Percentiles rank a stretch among this genome's conserved stretches.
phyloP scores from a whole-genome alignment of 768 basidiomycete genomes.

The Boletus eberwhitei region DNA sequence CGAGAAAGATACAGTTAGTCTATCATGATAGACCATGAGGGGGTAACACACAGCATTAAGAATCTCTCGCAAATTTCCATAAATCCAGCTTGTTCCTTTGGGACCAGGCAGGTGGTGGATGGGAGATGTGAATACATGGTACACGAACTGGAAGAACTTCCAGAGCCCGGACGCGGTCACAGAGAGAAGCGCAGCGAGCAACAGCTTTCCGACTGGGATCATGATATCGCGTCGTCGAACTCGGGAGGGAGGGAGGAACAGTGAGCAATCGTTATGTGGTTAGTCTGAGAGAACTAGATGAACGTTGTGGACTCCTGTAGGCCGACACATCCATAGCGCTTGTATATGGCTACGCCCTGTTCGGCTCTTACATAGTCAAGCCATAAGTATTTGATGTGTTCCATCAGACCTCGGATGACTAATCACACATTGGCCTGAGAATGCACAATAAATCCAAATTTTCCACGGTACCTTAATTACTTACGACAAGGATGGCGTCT shows the following conservation, averaged over 20 bases:
- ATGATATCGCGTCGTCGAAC: neutral
- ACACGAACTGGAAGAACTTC: slow-evolving; percentile 21
- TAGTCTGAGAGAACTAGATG: too few species aligned
- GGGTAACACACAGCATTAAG: slow-evolving; percentile 35
- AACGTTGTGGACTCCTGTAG: too few species aligned
- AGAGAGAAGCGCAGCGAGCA: slow-evolving; percentile 2
- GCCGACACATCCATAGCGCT: too few species aligned
- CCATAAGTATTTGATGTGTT: too few species aligned
- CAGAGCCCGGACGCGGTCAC: neutral
- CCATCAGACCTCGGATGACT: slow-evolving; percentile 18
- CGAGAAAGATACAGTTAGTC: neutral
- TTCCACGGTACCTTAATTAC: slow-evolving; percentile 15
- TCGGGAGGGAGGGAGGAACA: neutral
- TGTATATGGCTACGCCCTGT: too few species aligned
- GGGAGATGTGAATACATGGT: slow-evolving; percentile 39
- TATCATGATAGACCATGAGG: too few species aligned
- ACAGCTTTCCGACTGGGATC: slow-evolving; percentile 1
- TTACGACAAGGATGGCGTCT: slow-evolving; percentile 68
- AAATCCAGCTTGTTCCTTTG: slow-evolving; percentile 41
- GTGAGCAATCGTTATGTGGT: too few species aligned
- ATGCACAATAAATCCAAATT: neutral
- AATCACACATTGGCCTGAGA: too few species aligned
- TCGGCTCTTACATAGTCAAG: too few species aligned
- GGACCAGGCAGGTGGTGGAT: slow-evolving; percentile 46
- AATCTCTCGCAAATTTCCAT: slow-evolving; percentile 49